Percentiles rank a stretch among this genome's conserved stretches.
Evolutionary conservation across 2,329 filamentous ascomycete species (phyloP).

Genomic region (Cytospora chrysosperma): DNA sequence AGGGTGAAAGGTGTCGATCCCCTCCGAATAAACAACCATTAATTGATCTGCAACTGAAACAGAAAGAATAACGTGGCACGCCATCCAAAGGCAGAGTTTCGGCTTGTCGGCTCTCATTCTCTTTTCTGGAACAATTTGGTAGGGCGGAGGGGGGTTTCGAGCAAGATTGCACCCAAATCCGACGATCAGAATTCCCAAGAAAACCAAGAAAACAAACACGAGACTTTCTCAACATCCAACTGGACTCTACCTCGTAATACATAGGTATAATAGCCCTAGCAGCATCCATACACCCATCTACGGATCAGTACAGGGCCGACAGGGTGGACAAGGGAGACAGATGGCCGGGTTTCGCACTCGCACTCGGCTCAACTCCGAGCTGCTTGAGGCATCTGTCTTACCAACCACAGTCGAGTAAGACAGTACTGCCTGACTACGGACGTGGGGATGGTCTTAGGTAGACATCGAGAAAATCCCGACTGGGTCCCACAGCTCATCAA

Average conservation of each 20-base stretch:
- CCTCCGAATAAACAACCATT: neutral
- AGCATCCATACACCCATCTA: no score
- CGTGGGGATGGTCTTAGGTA: no score
- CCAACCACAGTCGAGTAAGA: neutral
- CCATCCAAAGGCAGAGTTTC: neutral
- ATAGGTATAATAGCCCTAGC: no score
- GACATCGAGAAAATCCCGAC: neutral
- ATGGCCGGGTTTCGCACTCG: neutral
- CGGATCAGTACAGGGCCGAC: no score
- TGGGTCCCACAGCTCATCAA: constrained; percentile 15
- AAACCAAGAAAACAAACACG: no score
- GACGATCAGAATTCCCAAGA: no score
- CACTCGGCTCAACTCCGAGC: neutral
- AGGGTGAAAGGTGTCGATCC: neutral
- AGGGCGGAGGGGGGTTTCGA: neutral
- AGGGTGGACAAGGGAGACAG: neutral
- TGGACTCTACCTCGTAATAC: no score
- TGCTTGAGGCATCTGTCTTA: neutral
- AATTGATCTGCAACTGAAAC: neutral
- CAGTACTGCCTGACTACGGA: no score
- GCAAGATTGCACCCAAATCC: neutral
- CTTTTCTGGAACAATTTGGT: neutral
- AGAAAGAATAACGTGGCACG: neutral
- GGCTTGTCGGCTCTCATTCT: neutral
- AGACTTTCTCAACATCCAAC: no score